A percentile compares a stretch with the other conserved stretches of the same genome.
These are phyloP conservation scores for Clavispora fructus DNA, from an alignment of 805 yeast genomes.

Conservation along the genomic window DNA sequence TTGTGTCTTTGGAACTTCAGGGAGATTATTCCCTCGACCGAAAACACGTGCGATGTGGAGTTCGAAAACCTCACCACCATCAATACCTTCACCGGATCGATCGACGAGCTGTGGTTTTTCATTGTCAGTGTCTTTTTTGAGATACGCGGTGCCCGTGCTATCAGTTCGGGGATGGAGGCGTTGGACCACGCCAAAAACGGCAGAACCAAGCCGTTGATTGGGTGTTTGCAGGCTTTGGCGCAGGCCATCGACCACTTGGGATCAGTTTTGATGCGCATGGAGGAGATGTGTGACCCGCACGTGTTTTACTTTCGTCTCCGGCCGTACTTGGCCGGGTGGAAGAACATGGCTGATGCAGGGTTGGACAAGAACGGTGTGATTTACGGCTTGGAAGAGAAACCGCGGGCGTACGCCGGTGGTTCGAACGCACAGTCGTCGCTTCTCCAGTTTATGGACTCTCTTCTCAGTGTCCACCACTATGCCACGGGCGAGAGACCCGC, in stretches of 20 bases:
- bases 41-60: constrained; percentile 35
- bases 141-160: constrained; percentile 67
- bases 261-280: constrained; percentile 71
- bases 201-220: constrained; percentile 37
- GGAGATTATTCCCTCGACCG: constrained; percentile 44
- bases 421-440: constrained; percentile 91
- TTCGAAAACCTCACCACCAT: constrained; percentile 72
- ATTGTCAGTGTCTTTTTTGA: constrained; percentile 85
- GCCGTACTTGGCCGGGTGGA: constrained; percentile 93
- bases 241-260: constrained; percentile 72
- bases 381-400: constrained; percentile 61
- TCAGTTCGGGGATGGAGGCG: constrained; percentile 64
- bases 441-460: constrained; percentile 78
- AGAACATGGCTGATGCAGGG: constrained; percentile 84
- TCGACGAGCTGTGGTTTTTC: constrained; percentile 93
- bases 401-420: constrained; percentile 72
- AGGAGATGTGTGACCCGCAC: constrained; percentile 93
- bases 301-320: constrained; percentile 80
- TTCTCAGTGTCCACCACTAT: constrained; percentile 70
- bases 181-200: constrained; percentile 49
- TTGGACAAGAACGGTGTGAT: constrained; percentile 62
- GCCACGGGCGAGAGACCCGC: constrained; percentile 61
- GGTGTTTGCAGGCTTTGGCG: constrained; percentile 59
- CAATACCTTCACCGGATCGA: constrained; percentile 82
- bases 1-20: constrained; percentile 85